Base-by-base conservation (phyloP, 495 filamentous ascomycete species). In the Hypoxylon perforatum region DNA sequence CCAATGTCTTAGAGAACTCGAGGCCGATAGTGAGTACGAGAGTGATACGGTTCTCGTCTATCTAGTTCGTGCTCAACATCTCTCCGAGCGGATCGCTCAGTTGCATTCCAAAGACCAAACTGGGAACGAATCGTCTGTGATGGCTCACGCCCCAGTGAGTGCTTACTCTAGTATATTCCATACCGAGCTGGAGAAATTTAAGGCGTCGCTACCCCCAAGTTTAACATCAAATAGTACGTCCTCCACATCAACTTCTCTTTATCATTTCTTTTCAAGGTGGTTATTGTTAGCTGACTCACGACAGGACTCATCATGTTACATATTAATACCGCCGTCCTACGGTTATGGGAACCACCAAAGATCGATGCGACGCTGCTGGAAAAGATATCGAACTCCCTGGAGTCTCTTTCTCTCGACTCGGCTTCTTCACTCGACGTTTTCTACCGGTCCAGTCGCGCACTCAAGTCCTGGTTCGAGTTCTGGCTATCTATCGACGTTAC, bases 401-500 rank as follows among this genome's bases (percentile, higher is more conserved):
- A 74, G 9, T 75, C 74, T 28, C 61, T 76, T 45, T 69, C 66
- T 17, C 36, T 71, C 18, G 70, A 63, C 46, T 63, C 63, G 17
- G 64, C 70, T 38, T 69, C 74, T 42, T 65, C 67, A n/a, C 61
- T 73, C 44, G 76, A 79, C 54, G 64, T 72, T 18, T 73, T 79
- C 52, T 74, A 72, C 23, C 64, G 62, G 9, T 75, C 67, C 52
- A 73, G 62, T 47, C 57, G 63, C 41, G 73, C 72, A 17, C 67
- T 81, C 28, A 72, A 73, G 46, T 36, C 63, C 5, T 82, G 78
- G 78, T 77, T 81, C 63, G 75, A 77, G 22, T 50, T 55, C 38
- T 82, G 78, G 78, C 66, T 78, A 18, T 59, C 76, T 4, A 65
- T 82, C 10, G 77, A 79, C 0, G 67, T 74, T 17, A 69, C 71